These are phyloP conservation scores for Penicillium sumatraense DNA, from an alignment of 2,329 filamentous ascomycete species.

Conservation along the genomic window DNA sequence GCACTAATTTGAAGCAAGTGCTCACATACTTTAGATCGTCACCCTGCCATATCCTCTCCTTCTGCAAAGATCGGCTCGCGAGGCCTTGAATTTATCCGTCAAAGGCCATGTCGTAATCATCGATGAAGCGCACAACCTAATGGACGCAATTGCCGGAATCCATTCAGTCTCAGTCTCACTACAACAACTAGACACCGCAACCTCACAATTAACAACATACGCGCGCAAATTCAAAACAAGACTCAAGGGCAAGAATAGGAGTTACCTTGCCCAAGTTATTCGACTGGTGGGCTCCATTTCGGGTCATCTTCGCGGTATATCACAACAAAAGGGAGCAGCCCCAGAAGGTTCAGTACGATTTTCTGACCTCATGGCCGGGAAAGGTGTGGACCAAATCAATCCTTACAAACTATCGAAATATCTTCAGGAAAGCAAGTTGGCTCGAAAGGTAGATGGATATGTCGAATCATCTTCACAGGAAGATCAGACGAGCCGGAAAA, in stretches of 20 bases:
- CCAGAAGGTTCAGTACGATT: constrained; percentile 72
- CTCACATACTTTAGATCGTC: constrained; percentile 63
- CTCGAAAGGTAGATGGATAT: constrained; percentile 93
- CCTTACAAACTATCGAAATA: constrained; percentile 86
- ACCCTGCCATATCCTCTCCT: constrained; percentile 91
- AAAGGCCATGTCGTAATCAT: constrained; percentile 92
- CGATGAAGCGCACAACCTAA: constrained; percentile 96
- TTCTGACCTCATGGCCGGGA: constrained; percentile 74
- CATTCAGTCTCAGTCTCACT: constrained; percentile 79
- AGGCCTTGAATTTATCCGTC: constrained; percentile 83
- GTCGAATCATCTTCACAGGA: constrained; percentile 65
- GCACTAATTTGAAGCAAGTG: neutral
- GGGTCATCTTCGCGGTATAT: constrained; percentile 66
- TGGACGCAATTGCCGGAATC: constrained; percentile 89
- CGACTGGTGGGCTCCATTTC: constrained; percentile 80
- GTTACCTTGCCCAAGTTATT: constrained; percentile 87
- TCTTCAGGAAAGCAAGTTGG: constrained; percentile 87
- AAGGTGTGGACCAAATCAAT: constrained; percentile 94
- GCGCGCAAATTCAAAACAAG: constrained; percentile 85
- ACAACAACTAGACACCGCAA: constrained; percentile 71
- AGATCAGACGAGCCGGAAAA: constrained; percentile 41
- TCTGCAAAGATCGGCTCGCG: constrained; percentile 82
- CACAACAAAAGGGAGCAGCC: constrained; percentile 42
- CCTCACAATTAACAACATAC: constrained; percentile 78
- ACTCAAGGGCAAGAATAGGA: constrained; percentile 86